phyloP scores from a whole-genome alignment of 2,329 filamentous ascomycete genomes.

The Zelopaecilomyces penicillatus region DNA sequence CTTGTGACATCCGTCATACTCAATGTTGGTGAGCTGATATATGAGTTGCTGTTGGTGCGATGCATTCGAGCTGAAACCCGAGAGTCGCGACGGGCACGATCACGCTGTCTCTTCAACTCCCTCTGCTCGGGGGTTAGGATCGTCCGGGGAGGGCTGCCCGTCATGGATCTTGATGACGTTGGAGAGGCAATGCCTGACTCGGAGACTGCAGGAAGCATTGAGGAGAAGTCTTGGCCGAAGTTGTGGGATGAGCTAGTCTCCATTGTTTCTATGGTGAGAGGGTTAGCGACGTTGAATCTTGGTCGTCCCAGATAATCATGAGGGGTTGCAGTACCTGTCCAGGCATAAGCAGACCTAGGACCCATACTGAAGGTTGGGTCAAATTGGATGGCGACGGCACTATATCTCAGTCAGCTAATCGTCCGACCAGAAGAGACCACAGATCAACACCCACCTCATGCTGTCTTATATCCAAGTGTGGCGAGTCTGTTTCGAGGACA shows the following conservation, averaged over 20 bases:
- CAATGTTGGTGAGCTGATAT: conserved; percentile 30
- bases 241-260: conserved; percentile 29
- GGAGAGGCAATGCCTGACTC: conserved; percentile 45
- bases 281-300: too few relatives aligned
- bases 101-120: conserved; percentile 52
- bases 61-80: conserved; percentile 44
- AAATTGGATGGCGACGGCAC: conserved; percentile 43
- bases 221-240: conserved; percentile 36
- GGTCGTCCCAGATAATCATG: conserved; percentile 1
- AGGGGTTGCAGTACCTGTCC: conserved; percentile 32
- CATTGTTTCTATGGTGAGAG: conserved; percentile 19
- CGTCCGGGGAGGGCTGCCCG: conserved; percentile 48
- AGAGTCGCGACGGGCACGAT: conserved; percentile 49
- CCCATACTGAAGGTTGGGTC: conserved; percentile 45
- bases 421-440: too few relatives aligned
- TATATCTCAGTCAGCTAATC: conserved; percentile 14
- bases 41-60: conserved; percentile 40
- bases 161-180: conserved; percentile 42
- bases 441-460: conserved; percentile 4
- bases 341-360: conserved; percentile 40
- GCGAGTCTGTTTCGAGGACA: too few relatives aligned
- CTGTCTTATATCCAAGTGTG: background rate
- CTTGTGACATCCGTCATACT: conserved; percentile 30
- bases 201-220: conserved; percentile 34
- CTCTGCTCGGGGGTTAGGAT: conserved; percentile 51